These are phyloP conservation scores for Meredithiella fracta DNA, from an alignment of 2,329 filamentous ascomycete species.

Conservation along the genomic window DNA sequence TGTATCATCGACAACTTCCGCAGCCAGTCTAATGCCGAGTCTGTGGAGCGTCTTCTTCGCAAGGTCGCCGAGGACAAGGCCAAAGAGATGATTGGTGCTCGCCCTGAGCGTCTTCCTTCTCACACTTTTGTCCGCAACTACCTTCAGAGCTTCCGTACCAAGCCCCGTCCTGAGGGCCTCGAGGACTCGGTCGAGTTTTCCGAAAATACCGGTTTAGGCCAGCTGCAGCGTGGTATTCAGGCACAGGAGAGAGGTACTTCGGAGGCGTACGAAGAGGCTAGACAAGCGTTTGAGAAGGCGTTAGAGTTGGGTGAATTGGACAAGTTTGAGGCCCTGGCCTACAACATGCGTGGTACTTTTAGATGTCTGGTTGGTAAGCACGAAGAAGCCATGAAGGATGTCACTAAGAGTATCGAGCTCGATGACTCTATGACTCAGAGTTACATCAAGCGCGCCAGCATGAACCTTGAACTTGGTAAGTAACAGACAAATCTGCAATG, in stretches of 20 bases:
- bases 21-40: slow-evolving; percentile 73
- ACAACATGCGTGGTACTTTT: slow-evolving; percentile 96
- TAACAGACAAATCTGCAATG: background rate
- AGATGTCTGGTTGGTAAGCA: slow-evolving; percentile 83
- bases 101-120: slow-evolving; percentile 75
- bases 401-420: slow-evolving; percentile 85
- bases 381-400: slow-evolving; percentile 61
- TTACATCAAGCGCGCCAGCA: slow-evolving; percentile 97
- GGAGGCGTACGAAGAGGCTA: slow-evolving; percentile 81
- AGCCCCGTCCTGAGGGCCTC: slow-evolving; percentile 61
- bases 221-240: slow-evolving; percentile 68
- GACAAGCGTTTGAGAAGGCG: slow-evolving; percentile 72
- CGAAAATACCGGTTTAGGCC: slow-evolving; percentile 65
- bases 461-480: slow-evolving; percentile 72
- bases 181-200: slow-evolving; percentile 65
- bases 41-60: slow-evolving; percentile 85
- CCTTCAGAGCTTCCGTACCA: slow-evolving; percentile 88
- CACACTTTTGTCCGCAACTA: slow-evolving; percentile 97
- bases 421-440: slow-evolving; percentile 81
- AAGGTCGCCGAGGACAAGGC: slow-evolving; percentile 93
- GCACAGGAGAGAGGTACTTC: slow-evolving; percentile 73
- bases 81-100: slow-evolving; percentile 73
- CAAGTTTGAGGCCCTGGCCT: slow-evolving; percentile 73
- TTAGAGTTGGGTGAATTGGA: slow-evolving; percentile 66
- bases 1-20: slow-evolving; percentile 98